phyloP scores from a whole-genome alignment of 768 basidiomycete genomes.

The Myochromella boudieri region DNA sequence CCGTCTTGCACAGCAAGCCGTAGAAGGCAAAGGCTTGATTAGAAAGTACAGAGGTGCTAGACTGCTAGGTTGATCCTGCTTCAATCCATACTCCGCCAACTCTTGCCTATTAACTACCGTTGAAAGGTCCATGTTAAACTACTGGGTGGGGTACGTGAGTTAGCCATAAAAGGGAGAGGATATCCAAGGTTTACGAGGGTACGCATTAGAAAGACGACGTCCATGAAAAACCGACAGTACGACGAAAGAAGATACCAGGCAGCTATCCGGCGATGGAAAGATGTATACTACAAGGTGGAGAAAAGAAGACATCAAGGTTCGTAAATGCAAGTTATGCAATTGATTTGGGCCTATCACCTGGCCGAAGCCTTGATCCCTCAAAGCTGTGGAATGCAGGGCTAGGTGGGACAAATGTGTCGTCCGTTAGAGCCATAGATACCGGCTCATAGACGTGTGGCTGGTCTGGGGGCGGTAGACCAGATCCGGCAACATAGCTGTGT shows the following conservation, averaged over 20 bases:
- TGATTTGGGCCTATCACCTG: constrained; percentile 45
- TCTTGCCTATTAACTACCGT: constrained; percentile 2
- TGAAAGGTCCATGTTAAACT: constrained; percentile 6
- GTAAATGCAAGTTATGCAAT: constrained; percentile 28
- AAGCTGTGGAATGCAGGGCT: constrained; percentile 54
- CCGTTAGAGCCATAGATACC: constrained; percentile 66
- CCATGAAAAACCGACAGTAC: constrained; percentile 10
- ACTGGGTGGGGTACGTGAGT: constrained; percentile 6
- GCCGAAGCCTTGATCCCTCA: constrained; percentile 28
- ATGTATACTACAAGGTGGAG: constrained; percentile 12
- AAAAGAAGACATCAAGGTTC: constrained; percentile 2
- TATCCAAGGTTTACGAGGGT: background rate
- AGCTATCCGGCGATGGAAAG: constrained; percentile 2
- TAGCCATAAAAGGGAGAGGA: constrained; percentile 7
- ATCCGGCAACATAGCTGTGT: constrained; percentile 39
- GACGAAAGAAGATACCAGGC: constrained; percentile 8
- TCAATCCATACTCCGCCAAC: constrained; percentile 2
- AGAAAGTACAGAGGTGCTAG: constrained; percentile 7
- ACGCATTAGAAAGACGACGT: constrained; percentile 1
- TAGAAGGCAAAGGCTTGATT: constrained; percentile 8
- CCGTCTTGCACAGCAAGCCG: constrained; percentile 2
- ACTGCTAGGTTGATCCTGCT: constrained; percentile 8
- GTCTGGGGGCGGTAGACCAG: constrained; percentile 14
- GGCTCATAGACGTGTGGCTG: constrained; percentile 61
- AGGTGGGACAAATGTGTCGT: constrained; percentile 59